Conservation (phyloP, 2,329 filamentous ascomycete species). For the Madurella fahalii region DNA sequence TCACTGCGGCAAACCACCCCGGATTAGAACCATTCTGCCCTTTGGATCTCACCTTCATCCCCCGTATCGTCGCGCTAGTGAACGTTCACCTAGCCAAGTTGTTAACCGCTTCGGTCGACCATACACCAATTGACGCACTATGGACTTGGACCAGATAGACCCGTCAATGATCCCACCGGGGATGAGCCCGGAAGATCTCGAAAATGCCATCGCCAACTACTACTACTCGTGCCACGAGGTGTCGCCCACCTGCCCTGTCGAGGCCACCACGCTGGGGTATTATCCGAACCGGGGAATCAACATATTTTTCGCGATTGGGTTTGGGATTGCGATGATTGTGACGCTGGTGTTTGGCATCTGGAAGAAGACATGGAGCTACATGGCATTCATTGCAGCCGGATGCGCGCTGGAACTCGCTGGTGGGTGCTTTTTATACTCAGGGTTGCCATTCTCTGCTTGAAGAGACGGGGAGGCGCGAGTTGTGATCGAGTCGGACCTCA, state of each 20-base stretch:
- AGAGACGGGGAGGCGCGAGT: no score
- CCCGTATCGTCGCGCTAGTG: neutral
- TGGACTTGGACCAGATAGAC: slow-evolving; percentile 9
- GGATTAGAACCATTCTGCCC: no score
- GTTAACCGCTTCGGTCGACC: neutral
- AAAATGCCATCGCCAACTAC: slow-evolving; percentile 13
- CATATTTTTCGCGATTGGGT: slow-evolving; percentile 49
- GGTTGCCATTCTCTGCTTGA: neutral
- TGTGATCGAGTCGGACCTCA: no score
- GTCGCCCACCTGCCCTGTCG: slow-evolving; percentile 45
- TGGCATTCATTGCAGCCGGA: slow-evolving; percentile 45
- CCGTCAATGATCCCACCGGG: slow-evolving; percentile 13
- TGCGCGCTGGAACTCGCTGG: slow-evolving; percentile 49
- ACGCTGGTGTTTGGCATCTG: slow-evolving; percentile 43
- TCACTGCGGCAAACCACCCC: no score
- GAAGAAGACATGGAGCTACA: slow-evolving; percentile 54
- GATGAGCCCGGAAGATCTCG: slow-evolving; percentile 6
- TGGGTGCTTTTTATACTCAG: slow-evolving; percentile 23
- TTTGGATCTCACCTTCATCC: no score
- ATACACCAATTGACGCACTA: neutral
- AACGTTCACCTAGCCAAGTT: neutral
- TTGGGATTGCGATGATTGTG: slow-evolving; percentile 41
- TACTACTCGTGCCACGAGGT: slow-evolving; percentile 37
- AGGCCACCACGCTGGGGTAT: slow-evolving; percentile 52
- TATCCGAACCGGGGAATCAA: slow-evolving; percentile 54